phyloP scores from a whole-genome alignment of 768 basidiomycete genomes.

The Brasilioporus rufonigricans region DNA sequence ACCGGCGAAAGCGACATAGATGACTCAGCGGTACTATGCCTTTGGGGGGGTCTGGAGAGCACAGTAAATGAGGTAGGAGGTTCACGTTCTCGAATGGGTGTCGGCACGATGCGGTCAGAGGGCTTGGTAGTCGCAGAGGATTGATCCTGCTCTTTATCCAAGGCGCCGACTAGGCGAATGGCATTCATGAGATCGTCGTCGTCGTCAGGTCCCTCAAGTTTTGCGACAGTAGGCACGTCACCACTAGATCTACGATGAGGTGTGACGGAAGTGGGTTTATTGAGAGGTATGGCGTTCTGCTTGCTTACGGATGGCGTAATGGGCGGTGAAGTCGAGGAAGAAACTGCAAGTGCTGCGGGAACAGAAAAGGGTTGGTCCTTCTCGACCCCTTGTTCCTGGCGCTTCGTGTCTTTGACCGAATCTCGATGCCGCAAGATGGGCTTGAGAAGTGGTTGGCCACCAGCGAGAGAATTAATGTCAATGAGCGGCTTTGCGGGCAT shows the following conservation, averaged over 20 bases:
- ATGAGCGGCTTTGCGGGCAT: slow-evolving; percentile 44
- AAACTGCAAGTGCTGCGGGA: slow-evolving; percentile 23
- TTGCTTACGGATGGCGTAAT: slow-evolving; percentile 14
- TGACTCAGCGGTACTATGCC: slow-evolving; percentile 25
- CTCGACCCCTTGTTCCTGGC: slow-evolving; percentile 19
- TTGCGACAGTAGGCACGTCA: slow-evolving; percentile 10
- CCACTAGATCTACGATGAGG: slow-evolving; percentile 18
- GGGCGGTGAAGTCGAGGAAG: slow-evolving; percentile 20
- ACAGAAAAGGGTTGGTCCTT: slow-evolving; percentile 31
- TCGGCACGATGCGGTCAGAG: slow-evolving; percentile 41
- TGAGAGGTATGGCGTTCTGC: not conserved
- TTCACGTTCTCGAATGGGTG: slow-evolving; percentile 55
- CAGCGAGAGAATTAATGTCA: slow-evolving; percentile 32
- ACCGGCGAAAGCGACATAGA: slow-evolving; percentile 9
- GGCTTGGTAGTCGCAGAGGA: slow-evolving; percentile 4
- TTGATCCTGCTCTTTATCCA: slow-evolving; percentile 24
- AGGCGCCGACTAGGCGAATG: slow-evolving; percentile 29
- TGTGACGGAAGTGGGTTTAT: not conserved
- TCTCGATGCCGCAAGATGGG: slow-evolving; percentile 30
- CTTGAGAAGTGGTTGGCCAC: slow-evolving; percentile 36
- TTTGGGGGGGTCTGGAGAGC: slow-evolving; percentile 52
- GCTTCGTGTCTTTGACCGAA: slow-evolving; percentile 25
- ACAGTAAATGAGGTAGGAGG: slow-evolving; percentile 61
- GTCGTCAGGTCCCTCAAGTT: slow-evolving; percentile 10
- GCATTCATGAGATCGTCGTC: slow-evolving; percentile 32